Evolutionary conservation across 225 moss, liverwort and hornwort genomes (phyloP).

Genomic region (Neckera pumila): DNA sequence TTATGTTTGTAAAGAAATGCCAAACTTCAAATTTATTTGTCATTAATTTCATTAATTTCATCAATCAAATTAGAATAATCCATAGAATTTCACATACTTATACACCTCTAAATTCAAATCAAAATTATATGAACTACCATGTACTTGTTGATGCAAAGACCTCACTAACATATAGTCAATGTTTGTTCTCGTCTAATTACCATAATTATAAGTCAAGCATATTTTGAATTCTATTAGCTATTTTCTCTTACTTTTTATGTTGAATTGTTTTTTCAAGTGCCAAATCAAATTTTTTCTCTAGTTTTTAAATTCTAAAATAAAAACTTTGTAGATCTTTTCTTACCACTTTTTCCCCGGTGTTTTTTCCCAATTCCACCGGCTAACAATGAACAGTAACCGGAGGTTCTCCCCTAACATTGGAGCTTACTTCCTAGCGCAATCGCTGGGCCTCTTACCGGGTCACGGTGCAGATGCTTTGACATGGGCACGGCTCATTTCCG

Average conservation of each 20-base stretch:
- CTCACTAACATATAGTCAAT: not conserved
- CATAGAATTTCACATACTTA: not conserved
- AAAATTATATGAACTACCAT: not conserved
- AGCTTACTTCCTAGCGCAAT: not conserved
- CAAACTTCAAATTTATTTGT: rapidly evolving
- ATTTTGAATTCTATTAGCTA: rapidly evolving
- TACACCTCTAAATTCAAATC: not conserved
- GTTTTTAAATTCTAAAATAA: not conserved
- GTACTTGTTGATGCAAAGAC: not conserved
- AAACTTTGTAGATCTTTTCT: not conserved
- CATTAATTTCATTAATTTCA: not conserved
- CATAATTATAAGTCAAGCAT: too few relatives aligned
- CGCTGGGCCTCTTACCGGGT: not conserved
- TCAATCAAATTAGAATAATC: not conserved
- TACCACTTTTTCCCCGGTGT: rapidly evolving
- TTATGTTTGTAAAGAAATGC: rapidly evolving
- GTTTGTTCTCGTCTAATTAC: too few relatives aligned
- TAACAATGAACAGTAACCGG: not conserved
- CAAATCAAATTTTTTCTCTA: rapidly evolving
- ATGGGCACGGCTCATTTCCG: not conserved
- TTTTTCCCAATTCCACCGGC: not conserved
- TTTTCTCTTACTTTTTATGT: not conserved
- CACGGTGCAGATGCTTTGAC: not conserved
- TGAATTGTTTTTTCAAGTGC: rapidly evolving
- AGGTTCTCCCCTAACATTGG: not conserved